Percentiles rank a stretch among this genome's conserved stretches.
Conservation (phyloP, 1,284 basidiomycete species). For the Phlebopus sp. region DNA sequence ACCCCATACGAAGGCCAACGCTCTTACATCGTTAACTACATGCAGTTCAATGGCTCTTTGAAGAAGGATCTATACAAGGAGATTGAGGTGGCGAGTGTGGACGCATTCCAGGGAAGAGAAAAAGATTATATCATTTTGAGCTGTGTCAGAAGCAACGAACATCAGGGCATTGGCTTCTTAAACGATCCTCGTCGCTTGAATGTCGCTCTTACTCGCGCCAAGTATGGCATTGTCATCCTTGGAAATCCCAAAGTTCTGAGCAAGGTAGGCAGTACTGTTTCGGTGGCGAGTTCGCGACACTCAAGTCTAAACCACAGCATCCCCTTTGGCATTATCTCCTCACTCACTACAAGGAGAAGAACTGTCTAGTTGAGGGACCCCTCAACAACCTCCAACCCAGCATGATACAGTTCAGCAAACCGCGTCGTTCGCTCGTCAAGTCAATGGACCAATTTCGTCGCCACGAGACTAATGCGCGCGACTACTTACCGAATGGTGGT, state of each 20-base stretch:
- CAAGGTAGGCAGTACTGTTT: conserved; percentile 65
- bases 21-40: conserved; percentile 98
- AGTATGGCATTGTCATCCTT: conserved; percentile 96
- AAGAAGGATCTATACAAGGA: conserved; percentile 99
- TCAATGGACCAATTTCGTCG: conserved; percentile 89
- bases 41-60: conserved; percentile 97
- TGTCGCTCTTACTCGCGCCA: conserved; percentile 95
- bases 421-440: conserved; percentile 79
- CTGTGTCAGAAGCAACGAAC: conserved; percentile 99
- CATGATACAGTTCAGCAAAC: conserved; percentile 99
- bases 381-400: conserved; percentile 94
- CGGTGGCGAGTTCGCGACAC: conserved; percentile 11
- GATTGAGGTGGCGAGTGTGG: conserved; percentile 97
- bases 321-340: conserved; percentile 98
- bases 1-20: conserved; percentile 99
- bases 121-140: conserved; percentile 99
- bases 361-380: conserved; percentile 92
- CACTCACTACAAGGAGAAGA: conserved; percentile 98
- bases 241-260: conserved; percentile 98
- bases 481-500: conserved; percentile 47
- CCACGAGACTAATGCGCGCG: conserved; percentile 83
- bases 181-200: conserved; percentile 97
- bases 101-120: conserved; percentile 99
- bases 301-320: conserved; percentile 55
- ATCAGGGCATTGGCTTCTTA: conserved; percentile 99